These are phyloP conservation scores for Blepharisma japonicum DNA, from an alignment of 73 alveolate species.

Conservation along the genomic window DNA sequence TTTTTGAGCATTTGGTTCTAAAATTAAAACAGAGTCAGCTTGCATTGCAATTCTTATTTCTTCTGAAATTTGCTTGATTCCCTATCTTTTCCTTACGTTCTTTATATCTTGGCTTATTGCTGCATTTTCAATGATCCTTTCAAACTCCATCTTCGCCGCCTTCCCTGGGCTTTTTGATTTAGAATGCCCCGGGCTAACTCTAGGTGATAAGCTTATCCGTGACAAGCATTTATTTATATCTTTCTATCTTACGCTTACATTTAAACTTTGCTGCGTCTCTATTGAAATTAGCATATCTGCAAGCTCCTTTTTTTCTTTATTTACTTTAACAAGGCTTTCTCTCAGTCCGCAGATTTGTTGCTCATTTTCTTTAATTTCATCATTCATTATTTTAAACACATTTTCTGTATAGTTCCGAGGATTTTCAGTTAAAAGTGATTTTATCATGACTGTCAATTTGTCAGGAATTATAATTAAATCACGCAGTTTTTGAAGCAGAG, in stretches of 20 bases:
- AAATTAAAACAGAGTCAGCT: constrained; percentile 23
- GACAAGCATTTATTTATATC: constrained; percentile 7
- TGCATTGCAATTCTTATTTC: neutral
- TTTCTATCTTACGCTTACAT: constrained; percentile 9
- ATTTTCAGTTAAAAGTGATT: neutral
- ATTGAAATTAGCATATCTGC: neutral
- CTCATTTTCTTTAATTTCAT: neutral
- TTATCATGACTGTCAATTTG: neutral
- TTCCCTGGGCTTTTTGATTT: neutral
- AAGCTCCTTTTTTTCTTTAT: neutral
- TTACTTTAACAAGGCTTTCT: neutral
- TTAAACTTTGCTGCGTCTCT: neutral
- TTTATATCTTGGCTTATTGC: neutral
- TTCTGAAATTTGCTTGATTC: neutral
- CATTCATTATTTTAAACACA: neutral
- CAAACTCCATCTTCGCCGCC: neutral
- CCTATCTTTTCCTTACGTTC: neutral
- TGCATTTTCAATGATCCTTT: neutral
- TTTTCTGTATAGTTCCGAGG: neutral
- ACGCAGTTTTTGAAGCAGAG: neutral
- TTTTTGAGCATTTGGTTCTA: constrained; percentile 7
- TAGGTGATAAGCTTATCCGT: neutral
- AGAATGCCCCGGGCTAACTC: neutral
- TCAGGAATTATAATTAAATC: neutral
- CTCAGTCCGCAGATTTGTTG: neutral